Percentiles rank a stretch among this genome's conserved stretches.
Evolutionary conservation across 2,329 filamentous ascomycete species (phyloP).

Genomic region (Neonectria magnoliae): DNA sequence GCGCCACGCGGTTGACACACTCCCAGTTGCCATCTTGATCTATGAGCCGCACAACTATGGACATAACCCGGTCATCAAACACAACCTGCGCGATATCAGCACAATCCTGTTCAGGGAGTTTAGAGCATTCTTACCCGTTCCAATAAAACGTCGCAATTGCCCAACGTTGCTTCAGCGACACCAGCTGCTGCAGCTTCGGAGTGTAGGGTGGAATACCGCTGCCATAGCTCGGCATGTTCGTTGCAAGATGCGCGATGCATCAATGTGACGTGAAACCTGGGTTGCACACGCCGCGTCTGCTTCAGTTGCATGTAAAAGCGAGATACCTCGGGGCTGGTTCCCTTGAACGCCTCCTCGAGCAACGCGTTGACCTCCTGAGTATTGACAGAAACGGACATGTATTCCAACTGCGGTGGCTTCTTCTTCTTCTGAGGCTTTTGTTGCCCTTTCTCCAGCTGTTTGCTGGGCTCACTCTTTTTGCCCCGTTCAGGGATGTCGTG

Average conservation of each 20-base stretch:
- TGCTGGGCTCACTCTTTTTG: slow-evolving; percentile 50
- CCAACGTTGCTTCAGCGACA: slow-evolving; percentile 55
- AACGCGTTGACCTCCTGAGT: slow-evolving; percentile 57
- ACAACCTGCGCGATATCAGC: slow-evolving; percentile 66
- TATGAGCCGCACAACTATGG: slow-evolving; percentile 81
- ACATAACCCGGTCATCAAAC: slow-evolving; percentile 89
- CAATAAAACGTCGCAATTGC: slow-evolving; percentile 70
- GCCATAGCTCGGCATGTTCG: slow-evolving; percentile 77
- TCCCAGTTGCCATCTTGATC: slow-evolving; percentile 68
- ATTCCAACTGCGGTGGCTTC: slow-evolving; percentile 64
- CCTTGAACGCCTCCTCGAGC: slow-evolving; percentile 76
- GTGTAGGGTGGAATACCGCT: slow-evolving; percentile 73
- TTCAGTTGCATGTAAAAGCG: slow-evolving; percentile 80
- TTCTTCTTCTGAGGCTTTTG: slow-evolving; percentile 42
- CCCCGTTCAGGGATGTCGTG: slow-evolving; percentile 75
- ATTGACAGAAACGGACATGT: slow-evolving; percentile 63
- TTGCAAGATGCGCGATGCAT: slow-evolving; percentile 78
- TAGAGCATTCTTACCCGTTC: slow-evolving; percentile 60
- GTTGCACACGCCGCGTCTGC: slow-evolving; percentile 78
- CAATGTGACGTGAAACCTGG: slow-evolving; percentile 92
- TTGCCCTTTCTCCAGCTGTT: slow-evolving; percentile 39
- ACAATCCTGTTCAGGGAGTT: background rate
- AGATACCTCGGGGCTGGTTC: slow-evolving; percentile 54
- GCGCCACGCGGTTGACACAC: slow-evolving; percentile 81
- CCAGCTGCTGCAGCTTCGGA: slow-evolving; percentile 51